These are phyloP conservation scores for Oryza coarctata DNA, from an alignment of 176 grass and related monocot species.

Conservation along the genomic window DNA sequence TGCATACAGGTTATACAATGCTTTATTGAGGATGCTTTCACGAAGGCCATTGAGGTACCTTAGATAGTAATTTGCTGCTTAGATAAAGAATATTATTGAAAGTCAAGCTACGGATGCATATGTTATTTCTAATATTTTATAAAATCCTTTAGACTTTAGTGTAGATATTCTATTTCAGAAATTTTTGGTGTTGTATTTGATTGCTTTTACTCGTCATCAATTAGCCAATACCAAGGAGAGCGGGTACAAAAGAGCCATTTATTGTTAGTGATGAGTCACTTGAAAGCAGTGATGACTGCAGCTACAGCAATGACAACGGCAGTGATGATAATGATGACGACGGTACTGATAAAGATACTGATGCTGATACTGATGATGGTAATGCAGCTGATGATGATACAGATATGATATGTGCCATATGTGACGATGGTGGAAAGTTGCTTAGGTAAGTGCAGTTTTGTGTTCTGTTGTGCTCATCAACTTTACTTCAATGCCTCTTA, in stretches of 20 bases:
- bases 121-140: background rate
- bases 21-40: slow-evolving; percentile 3
- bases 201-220: slow-evolving; percentile 18
- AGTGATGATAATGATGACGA: background rate
- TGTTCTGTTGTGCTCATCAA: background rate
- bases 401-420: slow-evolving; percentile 59
- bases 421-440: slow-evolving; percentile 64
- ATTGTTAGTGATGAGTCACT: slow-evolving; percentile 15
- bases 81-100: background rate
- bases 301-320: background rate
- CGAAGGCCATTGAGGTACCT: slow-evolving; percentile 2
- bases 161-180: background rate
- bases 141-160: background rate
- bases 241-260: slow-evolving; percentile 6
- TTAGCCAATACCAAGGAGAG: slow-evolving; percentile 22
- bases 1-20: slow-evolving; percentile 17
- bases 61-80: background rate
- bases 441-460: slow-evolving; percentile 36
- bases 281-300: background rate
- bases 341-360: background rate
- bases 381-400: slow-evolving; percentile 23
- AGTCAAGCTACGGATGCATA: background rate
- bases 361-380: slow-evolving; percentile 14
- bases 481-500: background rate
- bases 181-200: background rate